Evolutionary conservation across 306 rosid species (phyloP).

Genomic region (Alnus rubra): DNA sequence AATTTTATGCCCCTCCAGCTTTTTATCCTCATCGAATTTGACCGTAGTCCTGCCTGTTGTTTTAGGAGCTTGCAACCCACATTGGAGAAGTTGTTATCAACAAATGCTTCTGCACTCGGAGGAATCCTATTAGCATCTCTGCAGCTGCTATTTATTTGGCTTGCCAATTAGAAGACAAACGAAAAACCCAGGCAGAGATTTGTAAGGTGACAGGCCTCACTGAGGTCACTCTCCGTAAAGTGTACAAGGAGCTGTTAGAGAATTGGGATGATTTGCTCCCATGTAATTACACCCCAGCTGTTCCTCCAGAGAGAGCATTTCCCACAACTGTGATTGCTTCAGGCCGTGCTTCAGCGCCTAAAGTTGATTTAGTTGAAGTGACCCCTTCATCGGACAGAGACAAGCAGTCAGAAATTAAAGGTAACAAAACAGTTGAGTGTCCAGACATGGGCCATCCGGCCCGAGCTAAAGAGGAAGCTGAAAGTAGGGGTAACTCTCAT

Average conservation of each 20-base stretch:
- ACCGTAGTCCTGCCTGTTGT: conserved; percentile 16
- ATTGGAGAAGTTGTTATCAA: conserved; percentile 96
- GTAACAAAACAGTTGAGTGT: conserved; percentile 47
- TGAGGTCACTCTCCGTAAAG: conserved; percentile 92
- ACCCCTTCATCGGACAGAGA: conserved; percentile 55
- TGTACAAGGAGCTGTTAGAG: conserved; percentile 92
- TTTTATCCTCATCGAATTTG: conserved; percentile 9
- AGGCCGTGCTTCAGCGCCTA: conserved; percentile 67
- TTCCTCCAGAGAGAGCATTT: conserved; percentile 97
- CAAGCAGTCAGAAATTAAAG: conserved; percentile 56
- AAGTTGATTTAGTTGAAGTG: conserved; percentile 57
- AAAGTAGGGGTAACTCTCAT: conserved; percentile 47
- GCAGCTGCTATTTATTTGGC: conserved; percentile 97
- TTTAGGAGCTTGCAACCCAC: conserved; percentile 92
- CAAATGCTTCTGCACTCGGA: conserved; percentile 98
- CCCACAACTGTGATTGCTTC: conserved; percentile 84
- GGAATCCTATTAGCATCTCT: conserved; percentile 94
- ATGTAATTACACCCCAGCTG: conserved; percentile 92
- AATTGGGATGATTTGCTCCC: conserved; percentile 98
- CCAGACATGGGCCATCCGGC: conserved; percentile 47
- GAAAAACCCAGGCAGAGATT: conserved; percentile 95
- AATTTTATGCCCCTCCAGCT: not conserved
- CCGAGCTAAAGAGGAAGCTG: conserved; percentile 54
- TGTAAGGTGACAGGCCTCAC: conserved; percentile 97
- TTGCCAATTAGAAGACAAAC: conserved; percentile 98